These are phyloP conservation scores for Plasmodium ovale DNA, from an alignment of 169 alveolate genomes.

Conservation along the genomic window DNA sequence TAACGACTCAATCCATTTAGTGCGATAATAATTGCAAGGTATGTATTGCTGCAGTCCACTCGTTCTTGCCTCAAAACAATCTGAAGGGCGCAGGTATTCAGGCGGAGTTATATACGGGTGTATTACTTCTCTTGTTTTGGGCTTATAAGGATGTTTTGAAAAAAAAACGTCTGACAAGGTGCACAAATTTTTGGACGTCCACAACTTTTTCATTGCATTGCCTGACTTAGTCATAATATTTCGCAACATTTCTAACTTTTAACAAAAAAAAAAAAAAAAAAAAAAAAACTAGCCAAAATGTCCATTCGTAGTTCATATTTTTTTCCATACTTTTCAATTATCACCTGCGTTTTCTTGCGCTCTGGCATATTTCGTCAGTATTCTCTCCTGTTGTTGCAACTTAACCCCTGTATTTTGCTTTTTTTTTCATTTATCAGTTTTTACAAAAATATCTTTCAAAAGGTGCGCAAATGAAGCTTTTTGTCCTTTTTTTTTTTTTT, in stretches of 20 bases:
- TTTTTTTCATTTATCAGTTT: background rate
- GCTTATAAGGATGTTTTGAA: constrained; percentile 81
- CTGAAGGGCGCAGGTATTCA: constrained; percentile 37
- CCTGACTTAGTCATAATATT: constrained; percentile 16
- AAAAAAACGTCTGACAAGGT: constrained; percentile 28
- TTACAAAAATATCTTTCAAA: no score
- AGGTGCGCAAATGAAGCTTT: no score
- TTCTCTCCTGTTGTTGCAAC: background rate
- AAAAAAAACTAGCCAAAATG: constrained; percentile 1
- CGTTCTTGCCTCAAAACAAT: constrained; percentile 58
- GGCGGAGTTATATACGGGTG: constrained; percentile 79
- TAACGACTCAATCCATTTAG: constrained; percentile 71
- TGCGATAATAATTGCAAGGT: constrained; percentile 56
- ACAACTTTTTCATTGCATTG: background rate
- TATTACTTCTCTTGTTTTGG: constrained; percentile 80
- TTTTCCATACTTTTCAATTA: no score
- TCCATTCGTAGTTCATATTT: background rate
- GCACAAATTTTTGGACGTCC: constrained; percentile 13
- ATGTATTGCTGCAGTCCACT: constrained; percentile 31
- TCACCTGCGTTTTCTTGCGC: background rate
- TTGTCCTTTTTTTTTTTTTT: no score
- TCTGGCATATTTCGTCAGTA: background rate
- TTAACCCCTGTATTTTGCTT: background rate
- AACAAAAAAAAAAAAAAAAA: no score
- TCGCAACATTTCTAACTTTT: background rate